Base-by-base conservation (phyloP, 169 alveolate genomes). In the Plasmodium vinckei region DNA sequence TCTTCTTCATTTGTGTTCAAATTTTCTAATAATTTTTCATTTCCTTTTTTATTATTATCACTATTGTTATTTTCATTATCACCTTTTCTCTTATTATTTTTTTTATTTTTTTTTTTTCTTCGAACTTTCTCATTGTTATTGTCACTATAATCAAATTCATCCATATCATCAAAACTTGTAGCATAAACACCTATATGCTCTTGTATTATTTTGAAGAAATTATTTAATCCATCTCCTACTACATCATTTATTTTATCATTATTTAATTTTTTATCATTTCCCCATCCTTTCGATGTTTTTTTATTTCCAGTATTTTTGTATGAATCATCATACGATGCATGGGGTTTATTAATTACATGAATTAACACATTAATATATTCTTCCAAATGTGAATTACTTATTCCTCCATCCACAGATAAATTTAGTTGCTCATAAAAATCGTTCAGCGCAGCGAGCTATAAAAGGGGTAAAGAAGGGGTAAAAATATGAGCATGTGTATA, bases 301-400 rank as follows among this genome's bases (percentile, higher is more conserved):
- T 70, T 86, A 25, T 53, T 70, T 1, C 71, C 27, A 44, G 21
- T 65, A 56, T n/a, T 70, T 70, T 56, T 87, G 60, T 65, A 68
- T 17, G 56, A 60, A 69, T 65, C 60, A 44, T 49, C 71, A 64
- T 86, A 86, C 17, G 73, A 59, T 46, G 71, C 10, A 44, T 86
- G 87, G 0, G 91, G 91, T 33, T 51, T 46, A 39, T 65, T 68
- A 33, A 86, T 86, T 33, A 86, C 91, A 25, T 86, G 91, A 33
- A 86, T 86, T 33, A 86, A 46, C 33, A 86, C 91, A 47, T 86
- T 86, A 23, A 86, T 86, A 72, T 86, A 86, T 86, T 86, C 91
- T 53, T 86, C 91, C 73, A 86, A 59, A 7, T 60, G 70, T 21
- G 87, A 63, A 60, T 54, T 63, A 54, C 77, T 57, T 44, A 86